phyloP scores from a whole-genome alignment of 2,329 filamentous ascomycete species.

The Cyphellophora attinorum region DNA sequence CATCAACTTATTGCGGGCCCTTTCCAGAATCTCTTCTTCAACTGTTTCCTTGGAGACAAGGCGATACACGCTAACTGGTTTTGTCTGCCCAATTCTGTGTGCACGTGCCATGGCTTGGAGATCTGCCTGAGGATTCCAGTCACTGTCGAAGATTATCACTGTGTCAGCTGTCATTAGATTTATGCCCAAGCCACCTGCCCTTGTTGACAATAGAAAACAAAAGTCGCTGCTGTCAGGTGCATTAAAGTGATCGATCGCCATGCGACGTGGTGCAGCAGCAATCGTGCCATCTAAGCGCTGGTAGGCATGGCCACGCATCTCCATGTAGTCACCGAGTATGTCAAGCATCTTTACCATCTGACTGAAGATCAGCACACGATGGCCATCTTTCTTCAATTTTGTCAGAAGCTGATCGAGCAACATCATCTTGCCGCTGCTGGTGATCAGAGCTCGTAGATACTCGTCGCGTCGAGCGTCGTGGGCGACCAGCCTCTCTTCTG shows the following conservation, averaged over 20 bases:
- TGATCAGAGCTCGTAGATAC: conserved; percentile 82
- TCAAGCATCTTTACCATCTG: conserved; percentile 99
- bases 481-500: conserved; percentile 77
- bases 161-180: conserved; percentile 98
- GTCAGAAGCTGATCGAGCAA: conserved; percentile 87
- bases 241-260: conserved; percentile 98
- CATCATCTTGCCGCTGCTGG: conserved; percentile 99
- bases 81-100: conserved; percentile 94
- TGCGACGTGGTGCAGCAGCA: conserved; percentile 71
- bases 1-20: conserved; percentile 93
- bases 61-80: conserved; percentile 90
- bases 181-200: conserved; percentile 94
- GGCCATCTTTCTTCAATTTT: conserved; percentile 86
- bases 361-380: conserved; percentile 95
- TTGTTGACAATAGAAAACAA: conserved; percentile 87
- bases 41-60: conserved; percentile 97
- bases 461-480: conserved; percentile 79
- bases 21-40: conserved; percentile 92
- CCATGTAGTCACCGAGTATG: conserved; percentile 87
- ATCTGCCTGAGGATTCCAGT: conserved; percentile 98
- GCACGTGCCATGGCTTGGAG: conserved; percentile 97
- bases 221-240: conserved; percentile 94
- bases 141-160: conserved; percentile 93
- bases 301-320: conserved; percentile 86
- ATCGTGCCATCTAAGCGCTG: conserved; percentile 95